Percentiles rank a stretch among this genome's conserved stretches.
These are phyloP conservation scores for Triticum turgidum DNA, from an alignment of 176 grass and related monocot species.

Conservation along the genomic window DNA sequence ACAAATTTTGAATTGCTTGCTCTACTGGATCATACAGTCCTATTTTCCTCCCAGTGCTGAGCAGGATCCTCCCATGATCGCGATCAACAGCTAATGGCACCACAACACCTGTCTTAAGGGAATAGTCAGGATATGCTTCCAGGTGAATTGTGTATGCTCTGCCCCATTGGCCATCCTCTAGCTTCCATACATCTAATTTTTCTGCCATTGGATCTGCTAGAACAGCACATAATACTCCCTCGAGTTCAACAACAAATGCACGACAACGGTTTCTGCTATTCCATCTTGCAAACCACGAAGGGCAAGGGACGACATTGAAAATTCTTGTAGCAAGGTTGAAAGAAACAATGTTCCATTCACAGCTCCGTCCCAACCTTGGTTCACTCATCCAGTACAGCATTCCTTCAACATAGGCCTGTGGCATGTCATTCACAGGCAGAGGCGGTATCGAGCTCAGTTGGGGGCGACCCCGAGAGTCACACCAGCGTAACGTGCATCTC, in stretches of 20 bases:
- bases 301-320: neutral
- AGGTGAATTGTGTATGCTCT: neutral
- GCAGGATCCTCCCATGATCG: neutral
- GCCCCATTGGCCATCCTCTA: conserved; percentile 7
- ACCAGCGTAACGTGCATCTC: neutral
- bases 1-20: neutral
- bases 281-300: neutral
- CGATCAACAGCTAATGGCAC: neutral
- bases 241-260: conserved; percentile 1
- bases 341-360: neutral
- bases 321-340: neutral
- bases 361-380: neutral
- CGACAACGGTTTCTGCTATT: neutral
- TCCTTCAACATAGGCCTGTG: neutral
- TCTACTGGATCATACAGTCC: neutral
- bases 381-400: conserved; percentile 7
- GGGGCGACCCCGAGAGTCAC: neutral
- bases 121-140: neutral
- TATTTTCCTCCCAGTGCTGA: neutral
- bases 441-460: neutral
- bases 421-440: conserved; percentile 17
- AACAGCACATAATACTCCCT: neutral
- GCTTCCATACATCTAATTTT: conserved; percentile 13
- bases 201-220: neutral
- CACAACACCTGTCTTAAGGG: neutral